phyloP scores from a whole-genome alignment of 2,329 filamentous ascomycete genomes.

The Myriosclerotinia scirpicola region DNA sequence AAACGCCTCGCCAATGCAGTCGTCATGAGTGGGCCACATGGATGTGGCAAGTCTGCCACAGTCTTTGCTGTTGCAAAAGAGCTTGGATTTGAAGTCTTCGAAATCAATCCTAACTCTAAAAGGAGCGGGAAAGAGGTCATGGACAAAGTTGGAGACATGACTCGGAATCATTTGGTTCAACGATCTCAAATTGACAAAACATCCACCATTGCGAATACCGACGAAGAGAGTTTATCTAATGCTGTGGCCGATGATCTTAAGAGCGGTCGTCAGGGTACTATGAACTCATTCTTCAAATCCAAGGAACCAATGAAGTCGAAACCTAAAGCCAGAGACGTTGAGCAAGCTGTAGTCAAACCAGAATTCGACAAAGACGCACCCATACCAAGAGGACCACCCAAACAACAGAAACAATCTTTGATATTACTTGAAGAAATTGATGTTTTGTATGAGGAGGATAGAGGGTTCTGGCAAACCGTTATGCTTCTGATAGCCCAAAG shows the following conservation, averaged over 20 bases:
- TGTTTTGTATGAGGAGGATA: conserved; percentile 91
- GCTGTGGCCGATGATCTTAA: conserved; percentile 58
- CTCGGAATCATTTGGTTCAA: conserved; percentile 86
- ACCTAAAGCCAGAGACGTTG: conserved; percentile 34
- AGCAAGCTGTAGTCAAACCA: conserved; percentile 34
- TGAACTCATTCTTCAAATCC: conserved; percentile 77
- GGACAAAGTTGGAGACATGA: conserved; percentile 95
- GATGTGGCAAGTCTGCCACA: conserved; percentile 89
- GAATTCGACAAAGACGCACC: conserved; percentile 16
- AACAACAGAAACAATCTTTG: conserved; percentile 81
- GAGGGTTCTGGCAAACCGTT: conserved; percentile 88
- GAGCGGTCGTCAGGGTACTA: conserved; percentile 71
- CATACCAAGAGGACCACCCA: conserved; percentile 28
- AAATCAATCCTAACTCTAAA: conserved; percentile 82
- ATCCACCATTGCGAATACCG: conserved; percentile 38
- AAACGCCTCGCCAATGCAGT: conserved; percentile 68
- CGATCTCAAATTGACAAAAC: conserved; percentile 44
- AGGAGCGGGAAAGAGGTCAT: conserved; percentile 86
- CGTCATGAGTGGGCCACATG: conserved; percentile 84
- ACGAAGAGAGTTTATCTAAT: conserved; percentile 43
- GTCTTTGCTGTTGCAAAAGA: conserved; percentile 92
- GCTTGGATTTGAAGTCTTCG: conserved; percentile 89
- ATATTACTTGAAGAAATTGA: conserved; percentile 95
- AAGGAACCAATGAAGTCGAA: conserved; percentile 42
- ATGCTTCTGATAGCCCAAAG: conserved; percentile 76